Percentiles rank a stretch among this genome's conserved stretches.
phyloP scores from a whole-genome alignment of 352 stramenopile species.

The Phytopythium chamaehyphon region DNA sequence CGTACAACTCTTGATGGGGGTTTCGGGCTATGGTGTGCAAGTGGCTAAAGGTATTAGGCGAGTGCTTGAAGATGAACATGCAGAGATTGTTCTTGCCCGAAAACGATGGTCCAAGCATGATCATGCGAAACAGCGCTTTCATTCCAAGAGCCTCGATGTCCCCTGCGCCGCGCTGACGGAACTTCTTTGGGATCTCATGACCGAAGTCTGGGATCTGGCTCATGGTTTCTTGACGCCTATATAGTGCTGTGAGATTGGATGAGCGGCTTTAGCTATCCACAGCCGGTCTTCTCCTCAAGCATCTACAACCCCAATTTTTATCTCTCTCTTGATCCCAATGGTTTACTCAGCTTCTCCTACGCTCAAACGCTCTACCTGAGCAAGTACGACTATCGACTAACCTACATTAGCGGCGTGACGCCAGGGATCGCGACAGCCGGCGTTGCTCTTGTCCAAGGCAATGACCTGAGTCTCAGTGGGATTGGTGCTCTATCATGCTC shows the following conservation, averaged over 20 bases:
- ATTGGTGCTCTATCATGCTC: too few relatives aligned
- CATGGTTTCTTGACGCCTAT: conserved; percentile 5
- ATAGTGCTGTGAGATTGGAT: background rate
- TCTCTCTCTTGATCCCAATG: background rate
- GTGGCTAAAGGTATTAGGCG: too few relatives aligned
- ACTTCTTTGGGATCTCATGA: conserved; percentile 11
- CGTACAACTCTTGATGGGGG: conserved; percentile 15
- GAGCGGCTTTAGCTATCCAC: conserved; percentile 4
- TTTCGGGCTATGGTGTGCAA: conserved; percentile 6
- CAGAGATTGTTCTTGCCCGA: conserved; percentile 11
- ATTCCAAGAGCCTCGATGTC: conserved; percentile 12
- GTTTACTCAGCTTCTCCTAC: too few relatives aligned
- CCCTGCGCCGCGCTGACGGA: conserved; percentile 3
- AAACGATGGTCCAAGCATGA: conserved; percentile 11
- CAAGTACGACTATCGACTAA: too few relatives aligned
- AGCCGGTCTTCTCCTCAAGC: background rate
- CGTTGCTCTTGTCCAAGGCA: too few relatives aligned
- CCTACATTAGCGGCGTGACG: too few relatives aligned
- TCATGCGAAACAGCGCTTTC: conserved; percentile 15
- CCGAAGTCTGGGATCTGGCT: conserved; percentile 10
- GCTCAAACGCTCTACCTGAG: too few relatives aligned
- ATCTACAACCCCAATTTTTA: background rate
- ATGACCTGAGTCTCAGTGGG: too few relatives aligned
- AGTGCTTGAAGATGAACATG: conserved; percentile 3
- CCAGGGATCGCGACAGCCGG: too few relatives aligned